Conservation (phyloP, 1,139 yeast species). For the Groenewaldozyma auringiensis region DNA sequence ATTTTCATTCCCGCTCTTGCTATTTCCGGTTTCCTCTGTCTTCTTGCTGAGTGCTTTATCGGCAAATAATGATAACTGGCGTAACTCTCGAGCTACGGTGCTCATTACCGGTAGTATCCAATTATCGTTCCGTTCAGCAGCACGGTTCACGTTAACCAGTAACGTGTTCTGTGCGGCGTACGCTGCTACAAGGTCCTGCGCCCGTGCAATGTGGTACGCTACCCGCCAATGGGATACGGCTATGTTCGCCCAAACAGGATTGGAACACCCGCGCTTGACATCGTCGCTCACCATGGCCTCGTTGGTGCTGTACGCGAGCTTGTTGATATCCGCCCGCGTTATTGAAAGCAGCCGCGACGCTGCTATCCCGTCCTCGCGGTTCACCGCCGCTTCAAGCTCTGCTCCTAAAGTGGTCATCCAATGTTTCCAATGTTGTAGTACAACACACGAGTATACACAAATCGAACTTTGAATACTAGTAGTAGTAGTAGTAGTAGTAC, state of each 20-base stretch:
- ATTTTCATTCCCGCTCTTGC: background rate
- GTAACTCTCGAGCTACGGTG: conserved; percentile 48
- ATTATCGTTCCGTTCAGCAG: conserved; percentile 52
- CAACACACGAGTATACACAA: too few relatives aligned
- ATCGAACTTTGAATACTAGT: too few relatives aligned
- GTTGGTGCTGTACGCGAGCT: conserved; percentile 18
- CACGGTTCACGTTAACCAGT: conserved; percentile 38
- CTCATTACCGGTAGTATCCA: conserved; percentile 64
- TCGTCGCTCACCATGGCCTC: conserved; percentile 19
- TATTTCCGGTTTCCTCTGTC: too few relatives aligned
- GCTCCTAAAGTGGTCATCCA: conserved; percentile 11
- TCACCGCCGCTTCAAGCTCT: conserved; percentile 15
- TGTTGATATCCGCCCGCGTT: conserved; percentile 16
- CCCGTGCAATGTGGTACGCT: conserved; percentile 19
- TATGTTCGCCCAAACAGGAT: conserved; percentile 21
- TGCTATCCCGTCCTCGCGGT: conserved; percentile 20
- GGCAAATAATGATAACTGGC: conserved; percentile 32
- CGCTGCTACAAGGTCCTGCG: conserved; percentile 23
- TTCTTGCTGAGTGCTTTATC: conserved; percentile 4
- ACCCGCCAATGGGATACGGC: conserved; percentile 26
- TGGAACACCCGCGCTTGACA: conserved; percentile 12
- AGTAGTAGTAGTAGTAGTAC: too few relatives aligned
- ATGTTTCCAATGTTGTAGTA: too few relatives aligned
- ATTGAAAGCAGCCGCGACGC: conserved; percentile 22
- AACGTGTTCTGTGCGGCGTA: conserved; percentile 23